Conservation (phyloP, 2,329 filamentous ascomycete species). For the Fusarium sp. region DNA sequence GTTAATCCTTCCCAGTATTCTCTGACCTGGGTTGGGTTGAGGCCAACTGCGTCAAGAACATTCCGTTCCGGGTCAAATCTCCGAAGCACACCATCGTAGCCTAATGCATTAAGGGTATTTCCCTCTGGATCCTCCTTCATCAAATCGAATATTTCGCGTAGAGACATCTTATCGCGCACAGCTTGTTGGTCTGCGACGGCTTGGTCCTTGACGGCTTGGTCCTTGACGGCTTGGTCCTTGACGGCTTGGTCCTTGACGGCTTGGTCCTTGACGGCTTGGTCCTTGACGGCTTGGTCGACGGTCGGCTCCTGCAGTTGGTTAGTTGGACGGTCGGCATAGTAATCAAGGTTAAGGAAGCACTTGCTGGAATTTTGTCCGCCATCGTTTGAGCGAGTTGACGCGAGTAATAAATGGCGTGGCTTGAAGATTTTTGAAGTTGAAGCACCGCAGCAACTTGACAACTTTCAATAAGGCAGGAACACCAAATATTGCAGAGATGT, state of each 20-base stretch:
- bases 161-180: background rate
- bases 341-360: background rate
- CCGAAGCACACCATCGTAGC: constrained; percentile 14
- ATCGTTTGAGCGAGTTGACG: background rate
- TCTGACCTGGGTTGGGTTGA: background rate
- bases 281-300: background rate
- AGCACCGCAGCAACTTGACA: no score
- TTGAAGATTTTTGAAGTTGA: background rate
- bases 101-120: constrained; percentile 1
- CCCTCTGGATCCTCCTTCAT: constrained; percentile 3
- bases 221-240: background rate
- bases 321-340: no score
- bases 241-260: background rate
- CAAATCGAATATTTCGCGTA: background rate
- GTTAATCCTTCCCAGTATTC: background rate
- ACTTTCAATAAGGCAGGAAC: no score
- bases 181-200: background rate
- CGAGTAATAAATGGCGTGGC: no score
- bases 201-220: background rate
- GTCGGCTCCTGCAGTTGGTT: no score
- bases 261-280: background rate
- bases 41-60: constrained; percentile 8
- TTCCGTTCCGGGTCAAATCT: background rate
- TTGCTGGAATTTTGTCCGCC: background rate
- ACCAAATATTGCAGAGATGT: no score